A percentile compares a stretch with the other conserved stretches of the same genome.
Conservation (phyloP, 805 yeast species). For the Zygosaccharomyces pseudorouxii region DNA sequence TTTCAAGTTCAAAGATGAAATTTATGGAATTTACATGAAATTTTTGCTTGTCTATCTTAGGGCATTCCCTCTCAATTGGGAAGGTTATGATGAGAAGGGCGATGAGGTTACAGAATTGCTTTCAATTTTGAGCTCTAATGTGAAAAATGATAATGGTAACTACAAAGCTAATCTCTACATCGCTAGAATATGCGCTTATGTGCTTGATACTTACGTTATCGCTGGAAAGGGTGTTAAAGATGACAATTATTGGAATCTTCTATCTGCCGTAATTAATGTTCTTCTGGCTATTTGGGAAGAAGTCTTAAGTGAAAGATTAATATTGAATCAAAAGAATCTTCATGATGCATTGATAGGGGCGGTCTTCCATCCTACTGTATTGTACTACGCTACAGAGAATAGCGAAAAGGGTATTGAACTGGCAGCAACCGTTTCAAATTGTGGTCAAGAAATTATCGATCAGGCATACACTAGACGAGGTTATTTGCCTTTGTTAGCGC, state of each 20-base stretch:
- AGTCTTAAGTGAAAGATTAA: conserved; percentile 53
- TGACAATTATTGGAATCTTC: conserved; percentile 6
- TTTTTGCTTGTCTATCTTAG: conserved; percentile 21
- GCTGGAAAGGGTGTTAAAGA: not conserved
- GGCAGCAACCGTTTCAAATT: conserved; percentile 8
- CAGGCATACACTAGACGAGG: conserved; percentile 61
- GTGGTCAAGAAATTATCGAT: conserved; percentile 42
- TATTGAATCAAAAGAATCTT: conserved; percentile 58
- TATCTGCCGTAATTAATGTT: conserved; percentile 31
- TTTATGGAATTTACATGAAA: conserved; percentile 28
- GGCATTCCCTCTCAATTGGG: conserved; percentile 16
- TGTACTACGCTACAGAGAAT: conserved; percentile 38
- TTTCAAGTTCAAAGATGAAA: conserved; percentile 32
- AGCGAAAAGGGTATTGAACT: conserved; percentile 15
- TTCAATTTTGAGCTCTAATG: conserved; percentile 17
- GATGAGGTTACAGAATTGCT: conserved; percentile 19
- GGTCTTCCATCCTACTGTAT: conserved; percentile 40
- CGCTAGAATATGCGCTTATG: conserved; percentile 15
- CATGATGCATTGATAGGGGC: conserved; percentile 56
- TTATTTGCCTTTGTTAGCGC: conserved; percentile 56
- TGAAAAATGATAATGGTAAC: conserved; percentile 26
- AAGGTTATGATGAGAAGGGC: not conserved
- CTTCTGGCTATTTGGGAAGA: conserved; percentile 52
- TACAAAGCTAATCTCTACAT: conserved; percentile 25
- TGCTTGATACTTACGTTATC: conserved; percentile 16